phyloP scores from a whole-genome alignment of 2,329 filamentous ascomycete species.

The Diaporthe amygdali region DNA sequence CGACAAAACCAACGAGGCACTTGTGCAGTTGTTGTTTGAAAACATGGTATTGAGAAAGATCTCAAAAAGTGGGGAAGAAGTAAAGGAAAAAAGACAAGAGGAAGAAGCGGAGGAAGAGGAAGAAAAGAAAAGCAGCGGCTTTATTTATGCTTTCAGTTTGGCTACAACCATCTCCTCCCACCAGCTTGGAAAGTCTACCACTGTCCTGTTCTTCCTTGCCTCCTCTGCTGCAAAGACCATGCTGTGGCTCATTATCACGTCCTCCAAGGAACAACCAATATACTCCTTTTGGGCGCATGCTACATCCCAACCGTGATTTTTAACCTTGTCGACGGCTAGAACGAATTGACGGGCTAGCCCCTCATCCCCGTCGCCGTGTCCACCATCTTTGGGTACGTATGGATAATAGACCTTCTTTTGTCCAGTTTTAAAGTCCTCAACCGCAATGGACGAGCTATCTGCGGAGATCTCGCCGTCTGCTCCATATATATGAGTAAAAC shows the following conservation, averaged over 20 bases:
- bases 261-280: neutral
- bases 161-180: neutral
- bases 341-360: neutral
- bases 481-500: neutral
- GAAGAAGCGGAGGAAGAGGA: too few relatives aligned
- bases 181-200: neutral
- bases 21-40: too few relatives aligned
- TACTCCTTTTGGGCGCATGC: neutral
- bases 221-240: conserved; percentile 5
- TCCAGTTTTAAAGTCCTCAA: neutral
- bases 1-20: too few relatives aligned
- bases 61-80: too few relatives aligned
- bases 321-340: neutral
- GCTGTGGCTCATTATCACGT: conserved; percentile 2
- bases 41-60: too few relatives aligned
- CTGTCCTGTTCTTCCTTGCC: neutral
- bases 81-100: too few relatives aligned
- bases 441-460: neutral
- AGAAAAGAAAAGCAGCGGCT: neutral
- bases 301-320: neutral
- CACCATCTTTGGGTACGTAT: neutral
- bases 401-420: neutral
- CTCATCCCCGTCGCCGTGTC: neutral
- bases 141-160: neutral
- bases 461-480: neutral